Evolutionary conservation across 805 yeast species (phyloP).

Genomic region (Kodamaea leandrae): DNA sequence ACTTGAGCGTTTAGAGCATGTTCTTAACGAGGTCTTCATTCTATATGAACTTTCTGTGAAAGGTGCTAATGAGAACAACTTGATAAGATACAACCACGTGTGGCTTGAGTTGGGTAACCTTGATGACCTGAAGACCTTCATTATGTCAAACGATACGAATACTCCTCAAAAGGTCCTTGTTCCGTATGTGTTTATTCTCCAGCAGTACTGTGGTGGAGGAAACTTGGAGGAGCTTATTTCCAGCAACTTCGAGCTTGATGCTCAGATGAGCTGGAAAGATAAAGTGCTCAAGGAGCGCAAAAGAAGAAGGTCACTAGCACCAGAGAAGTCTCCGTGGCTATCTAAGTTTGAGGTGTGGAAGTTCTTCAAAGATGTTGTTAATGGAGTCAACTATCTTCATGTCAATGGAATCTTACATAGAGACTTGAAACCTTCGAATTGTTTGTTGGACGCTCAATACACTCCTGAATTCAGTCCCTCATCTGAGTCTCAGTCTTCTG

Average conservation of each 20-base stretch:
- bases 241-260: constrained; percentile 22
- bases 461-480: constrained; percentile 4
- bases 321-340: constrained; percentile 30
- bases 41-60: constrained; percentile 50
- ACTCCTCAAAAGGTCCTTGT: constrained; percentile 18
- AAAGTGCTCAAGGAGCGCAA: constrained; percentile 26
- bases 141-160: constrained; percentile 16
- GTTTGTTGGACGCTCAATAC: constrained; percentile 52
- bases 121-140: constrained; percentile 41
- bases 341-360: constrained; percentile 61
- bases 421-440: constrained; percentile 86
- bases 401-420: constrained; percentile 76
- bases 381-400: constrained; percentile 74
- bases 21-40: constrained; percentile 74
- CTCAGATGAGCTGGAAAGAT: constrained; percentile 25
- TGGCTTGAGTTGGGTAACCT: constrained; percentile 75
- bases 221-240: constrained; percentile 64
- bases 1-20: constrained; percentile 62
- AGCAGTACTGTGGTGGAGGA: constrained; percentile 88
- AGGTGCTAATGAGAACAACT: constrained; percentile 49
- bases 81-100: constrained; percentile 85
- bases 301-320: constrained; percentile 16
- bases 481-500: background rate
- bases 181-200: constrained; percentile 77
- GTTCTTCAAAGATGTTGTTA: constrained; percentile 63